A percentile compares a stretch with the other conserved stretches of the same genome.
Conservation (phyloP, 2,329 filamentous ascomycete genomes). For the Exserohilum turcica region DNA sequence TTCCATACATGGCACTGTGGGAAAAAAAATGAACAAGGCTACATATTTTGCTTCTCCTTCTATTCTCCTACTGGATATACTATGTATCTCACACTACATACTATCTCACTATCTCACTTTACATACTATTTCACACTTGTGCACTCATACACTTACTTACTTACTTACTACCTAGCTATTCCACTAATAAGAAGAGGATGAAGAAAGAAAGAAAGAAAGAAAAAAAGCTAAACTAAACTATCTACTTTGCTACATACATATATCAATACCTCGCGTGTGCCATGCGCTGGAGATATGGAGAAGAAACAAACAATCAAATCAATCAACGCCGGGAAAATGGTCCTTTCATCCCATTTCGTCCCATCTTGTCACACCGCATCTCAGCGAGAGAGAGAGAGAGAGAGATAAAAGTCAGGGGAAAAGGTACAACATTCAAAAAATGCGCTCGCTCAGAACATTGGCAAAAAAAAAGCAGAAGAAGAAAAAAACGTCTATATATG, state of each 20-base stretch:
- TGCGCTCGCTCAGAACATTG: constrained; percentile 11
- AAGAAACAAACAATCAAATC: constrained; percentile 1
- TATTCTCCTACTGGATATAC: no score
- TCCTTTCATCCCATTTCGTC: constrained; percentile 18
- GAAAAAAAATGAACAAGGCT: no score
- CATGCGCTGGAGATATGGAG: constrained; percentile 14
- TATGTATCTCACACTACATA: no score
- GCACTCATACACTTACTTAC: no score
- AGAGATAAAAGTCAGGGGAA: constrained; percentile 1
- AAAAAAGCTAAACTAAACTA: constrained; percentile 23
- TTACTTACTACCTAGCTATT: no score
- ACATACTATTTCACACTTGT: no score
- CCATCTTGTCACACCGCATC: no score
- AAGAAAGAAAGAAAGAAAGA: neutral
- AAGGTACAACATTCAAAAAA: constrained; percentile 1
- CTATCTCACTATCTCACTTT: no score
- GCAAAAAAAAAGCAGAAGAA: constrained; percentile 14
- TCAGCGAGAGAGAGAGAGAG: constrained; percentile 6
- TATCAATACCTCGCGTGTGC: neutral
- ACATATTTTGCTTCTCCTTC: no score
- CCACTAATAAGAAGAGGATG: no score
- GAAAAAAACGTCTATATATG: constrained; percentile 43
- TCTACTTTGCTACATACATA: constrained; percentile 38
- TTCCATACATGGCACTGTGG: no score
- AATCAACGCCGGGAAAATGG: constrained; percentile 44